phyloP scores from a whole-genome alignment of 805 yeast genomes.

The Candida ipomoeae region DNA sequence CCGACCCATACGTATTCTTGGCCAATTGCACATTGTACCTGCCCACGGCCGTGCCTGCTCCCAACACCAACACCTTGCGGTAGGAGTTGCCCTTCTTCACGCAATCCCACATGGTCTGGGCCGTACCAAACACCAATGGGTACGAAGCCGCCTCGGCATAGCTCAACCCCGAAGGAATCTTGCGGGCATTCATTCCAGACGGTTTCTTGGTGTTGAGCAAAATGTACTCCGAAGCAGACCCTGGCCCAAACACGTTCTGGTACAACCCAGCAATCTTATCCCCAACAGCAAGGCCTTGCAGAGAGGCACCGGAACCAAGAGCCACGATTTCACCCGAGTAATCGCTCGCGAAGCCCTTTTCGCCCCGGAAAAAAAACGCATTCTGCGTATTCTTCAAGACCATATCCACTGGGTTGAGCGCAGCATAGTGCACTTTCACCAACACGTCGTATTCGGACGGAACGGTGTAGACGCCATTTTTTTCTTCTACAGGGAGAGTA shows the following conservation, averaged over 20 bases:
- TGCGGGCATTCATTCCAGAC: constrained; percentile 34
- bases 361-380: constrained; percentile 9
- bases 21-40: constrained; percentile 52
- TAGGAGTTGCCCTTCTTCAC: constrained; percentile 33
- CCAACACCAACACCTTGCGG: constrained; percentile 57
- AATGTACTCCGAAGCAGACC: constrained; percentile 47
- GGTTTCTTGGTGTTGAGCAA: constrained; percentile 31
- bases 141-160: constrained; percentile 60
- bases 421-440: constrained; percentile 29
- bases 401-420: constrained; percentile 34
- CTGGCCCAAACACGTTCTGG: constrained; percentile 22
- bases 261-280: constrained; percentile 29
- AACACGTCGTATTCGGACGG: constrained; percentile 20
- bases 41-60: constrained; percentile 75
- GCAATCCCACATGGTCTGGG: constrained; percentile 37
- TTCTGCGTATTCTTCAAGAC: constrained; percentile 18
- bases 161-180: constrained; percentile 43
- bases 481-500: constrained; percentile 10
- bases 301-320: constrained; percentile 25
- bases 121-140: constrained; percentile 65
- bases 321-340: constrained; percentile 31
- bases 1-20: constrained; percentile 39
- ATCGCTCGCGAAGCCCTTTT: constrained; percentile 30
- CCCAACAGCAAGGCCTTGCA: constrained; percentile 22
- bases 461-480: constrained; percentile 8